Evolutionary conservation across 129 eudicot genomes (phyloP).

Genomic region (Centella asiatica): DNA sequence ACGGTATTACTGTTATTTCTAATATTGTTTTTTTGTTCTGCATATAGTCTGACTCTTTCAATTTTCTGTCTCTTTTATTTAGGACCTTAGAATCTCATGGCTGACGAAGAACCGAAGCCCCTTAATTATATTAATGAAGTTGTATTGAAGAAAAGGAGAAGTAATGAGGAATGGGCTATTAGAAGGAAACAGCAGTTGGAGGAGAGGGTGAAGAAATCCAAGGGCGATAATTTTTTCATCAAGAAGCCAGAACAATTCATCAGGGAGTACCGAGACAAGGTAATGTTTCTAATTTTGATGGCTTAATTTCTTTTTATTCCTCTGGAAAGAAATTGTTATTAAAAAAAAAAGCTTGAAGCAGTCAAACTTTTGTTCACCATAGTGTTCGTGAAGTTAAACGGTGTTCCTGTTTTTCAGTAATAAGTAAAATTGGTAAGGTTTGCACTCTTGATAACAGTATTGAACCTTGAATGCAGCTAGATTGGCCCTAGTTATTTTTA

Average conservation of each 20-base stretch:
- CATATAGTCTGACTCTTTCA: neutral
- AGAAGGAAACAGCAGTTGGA: constrained; percentile 64
- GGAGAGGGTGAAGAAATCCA: constrained; percentile 53
- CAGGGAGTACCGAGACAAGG: constrained; percentile 64
- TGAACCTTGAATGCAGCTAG: neutral
- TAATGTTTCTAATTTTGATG: neutral
- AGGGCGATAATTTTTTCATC: constrained; percentile 38
- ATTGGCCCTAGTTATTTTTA: neutral
- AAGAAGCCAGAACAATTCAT: constrained; percentile 81
- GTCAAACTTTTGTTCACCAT: too few species aligned
- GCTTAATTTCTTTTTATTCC: too few species aligned
- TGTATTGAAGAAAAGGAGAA: constrained; percentile 79
- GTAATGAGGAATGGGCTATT: constrained; percentile 83
- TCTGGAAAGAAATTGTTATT: too few species aligned
- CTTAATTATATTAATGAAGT: constrained; percentile 56
- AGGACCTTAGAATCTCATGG: constrained; percentile 31
- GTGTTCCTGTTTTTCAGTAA: too few species aligned
- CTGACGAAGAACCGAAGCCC: constrained; percentile 40
- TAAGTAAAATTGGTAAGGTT: neutral
- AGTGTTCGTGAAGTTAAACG: too few species aligned
- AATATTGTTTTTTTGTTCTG: neutral
- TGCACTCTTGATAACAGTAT: neutral
- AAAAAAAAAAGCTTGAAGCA: too few species aligned
- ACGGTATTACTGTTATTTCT: neutral
- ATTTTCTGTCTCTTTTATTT: neutral